Conservation (phyloP, 2,329 filamentous ascomycete genomes). For the Exophiala viscosa region DNA sequence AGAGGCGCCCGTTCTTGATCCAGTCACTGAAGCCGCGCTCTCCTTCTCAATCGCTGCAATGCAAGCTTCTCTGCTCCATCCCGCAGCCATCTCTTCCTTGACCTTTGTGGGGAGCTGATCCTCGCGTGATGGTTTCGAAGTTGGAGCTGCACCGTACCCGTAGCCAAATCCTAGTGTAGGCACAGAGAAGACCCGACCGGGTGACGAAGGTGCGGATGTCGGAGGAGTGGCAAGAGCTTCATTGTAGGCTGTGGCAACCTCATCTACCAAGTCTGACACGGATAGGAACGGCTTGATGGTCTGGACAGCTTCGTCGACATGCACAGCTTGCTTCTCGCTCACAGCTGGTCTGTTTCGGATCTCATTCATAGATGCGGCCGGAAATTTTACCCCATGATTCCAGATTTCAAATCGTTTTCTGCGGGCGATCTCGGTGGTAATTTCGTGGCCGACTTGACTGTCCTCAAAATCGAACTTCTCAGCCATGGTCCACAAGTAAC, state of each 20-base stretch:
- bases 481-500: slow-evolving; percentile 78
- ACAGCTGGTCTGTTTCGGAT: slow-evolving; percentile 50
- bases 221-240: slow-evolving; percentile 60
- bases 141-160: slow-evolving; percentile 38
- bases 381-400: slow-evolving; percentile 70
- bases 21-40: slow-evolving; percentile 67
- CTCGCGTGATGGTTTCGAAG: slow-evolving; percentile 35
- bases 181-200: slow-evolving; percentile 60
- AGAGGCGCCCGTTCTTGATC: slow-evolving; percentile 62
- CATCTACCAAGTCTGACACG: slow-evolving; percentile 66
- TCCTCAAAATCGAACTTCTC: slow-evolving; percentile 74
- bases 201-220: slow-evolving; percentile 66
- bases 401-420: slow-evolving; percentile 73
- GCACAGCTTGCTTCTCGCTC: slow-evolving; percentile 38
- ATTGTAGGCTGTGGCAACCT: slow-evolving; percentile 69
- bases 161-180: slow-evolving; percentile 55
- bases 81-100: slow-evolving; percentile 69
- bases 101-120: slow-evolving; percentile 63
- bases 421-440: slow-evolving; percentile 72
- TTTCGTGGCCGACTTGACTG: slow-evolving; percentile 63
- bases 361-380: slow-evolving; percentile 60
- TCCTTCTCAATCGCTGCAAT: slow-evolving; percentile 64
- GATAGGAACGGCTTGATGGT: slow-evolving; percentile 73
- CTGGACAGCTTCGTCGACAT: slow-evolving; percentile 54
- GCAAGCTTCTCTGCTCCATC: slow-evolving; percentile 75